phyloP scores from a whole-genome alignment of 345 rosid species.

The Lepidium sativum region DNA sequence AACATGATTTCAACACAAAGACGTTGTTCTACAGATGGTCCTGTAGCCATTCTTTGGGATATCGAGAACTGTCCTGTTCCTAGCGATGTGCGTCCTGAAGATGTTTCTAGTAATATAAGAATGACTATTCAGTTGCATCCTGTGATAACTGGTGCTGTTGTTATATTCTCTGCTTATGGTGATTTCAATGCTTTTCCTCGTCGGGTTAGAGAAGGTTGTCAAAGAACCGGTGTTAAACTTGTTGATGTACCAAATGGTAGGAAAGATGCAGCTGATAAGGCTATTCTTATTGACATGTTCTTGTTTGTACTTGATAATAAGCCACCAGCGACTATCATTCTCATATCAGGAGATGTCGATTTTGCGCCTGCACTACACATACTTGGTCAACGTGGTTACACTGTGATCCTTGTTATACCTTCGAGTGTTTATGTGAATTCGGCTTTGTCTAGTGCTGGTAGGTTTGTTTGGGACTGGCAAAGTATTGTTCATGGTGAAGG shows the following conservation, averaged over 20 bases:
- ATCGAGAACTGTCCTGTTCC: slow-evolving; percentile 94
- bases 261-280: slow-evolving; percentile 97
- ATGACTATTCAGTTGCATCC: slow-evolving; percentile 89
- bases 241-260: slow-evolving; percentile 94
- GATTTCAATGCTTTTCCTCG: slow-evolving; percentile 95
- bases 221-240: slow-evolving; percentile 91
- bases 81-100: slow-evolving; percentile 86
- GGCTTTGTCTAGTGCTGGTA: slow-evolving; percentile 84
- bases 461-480: slow-evolving; percentile 96
- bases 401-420: slow-evolving; percentile 80
- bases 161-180: slow-evolving; percentile 84
- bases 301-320: slow-evolving; percentile 86
- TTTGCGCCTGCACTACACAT: slow-evolving; percentile 94
- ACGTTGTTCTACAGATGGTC: slow-evolving; percentile 39
- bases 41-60: slow-evolving; percentile 90
- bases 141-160: slow-evolving; percentile 58
- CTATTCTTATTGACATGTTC: slow-evolving; percentile 93
- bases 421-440: slow-evolving; percentile 76
- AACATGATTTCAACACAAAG: slow-evolving; percentile 22
- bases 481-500: slow-evolving; percentile 97
- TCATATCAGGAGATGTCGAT: slow-evolving; percentile 96
- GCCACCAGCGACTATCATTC: slow-evolving; percentile 78
- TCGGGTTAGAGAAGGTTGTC: slow-evolving; percentile 92
- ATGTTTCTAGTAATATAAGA: slow-evolving; percentile 82
- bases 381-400: slow-evolving; percentile 89